Percentiles rank a stretch among this genome's conserved stretches.
Conservation (phyloP, 257 asterid genomes). For the Dorcoceras hygrometricum region DNA sequence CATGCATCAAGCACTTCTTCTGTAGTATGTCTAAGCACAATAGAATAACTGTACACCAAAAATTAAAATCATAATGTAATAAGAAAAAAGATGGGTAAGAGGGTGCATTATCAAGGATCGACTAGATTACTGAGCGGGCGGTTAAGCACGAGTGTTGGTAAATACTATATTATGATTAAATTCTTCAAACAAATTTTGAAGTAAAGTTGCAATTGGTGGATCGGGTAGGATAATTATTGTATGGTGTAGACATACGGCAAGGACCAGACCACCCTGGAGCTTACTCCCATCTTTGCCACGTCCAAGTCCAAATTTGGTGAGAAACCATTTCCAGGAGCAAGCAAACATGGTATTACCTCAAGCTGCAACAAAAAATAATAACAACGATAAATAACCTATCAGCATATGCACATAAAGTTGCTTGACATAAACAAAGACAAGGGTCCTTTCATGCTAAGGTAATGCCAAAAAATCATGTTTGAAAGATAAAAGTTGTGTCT, state of each 20-base stretch:
- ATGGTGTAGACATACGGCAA: conserved; percentile 62
- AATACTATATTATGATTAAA: too few relatives aligned
- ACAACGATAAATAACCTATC: conserved; percentile 18
- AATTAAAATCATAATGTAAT: conserved; percentile 12
- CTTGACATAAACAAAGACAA: too few relatives aligned
- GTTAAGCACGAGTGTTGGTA: neutral
- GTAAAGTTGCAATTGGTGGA: neutral
- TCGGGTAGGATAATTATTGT: neutral
- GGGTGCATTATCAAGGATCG: conserved; percentile 14
- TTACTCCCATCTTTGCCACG: conserved; percentile 29
- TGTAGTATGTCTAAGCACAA: conserved; percentile 88
- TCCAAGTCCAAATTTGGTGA: conserved; percentile 33
- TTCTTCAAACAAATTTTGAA: too few relatives aligned
- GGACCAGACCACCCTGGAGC: conserved; percentile 67
- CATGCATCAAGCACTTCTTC: conserved; percentile 96
- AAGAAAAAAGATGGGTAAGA: conserved; percentile 3
- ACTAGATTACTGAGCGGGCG: neutral
- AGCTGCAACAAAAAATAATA: conserved; percentile 46
- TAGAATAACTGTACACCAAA: conserved; percentile 61
- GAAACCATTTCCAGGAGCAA: conserved; percentile 51
- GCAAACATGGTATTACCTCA: conserved; percentile 81
- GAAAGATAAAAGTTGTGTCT: conserved; percentile 11
- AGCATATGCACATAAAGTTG: conserved; percentile 13
- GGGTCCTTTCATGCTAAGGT: too few relatives aligned
- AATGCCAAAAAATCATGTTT: conserved; percentile 2